Percentiles rank a stretch among this genome's conserved stretches.
phyloP scores from a whole-genome alignment of 305 asterid species.

The Plantago lanceolata region DNA sequence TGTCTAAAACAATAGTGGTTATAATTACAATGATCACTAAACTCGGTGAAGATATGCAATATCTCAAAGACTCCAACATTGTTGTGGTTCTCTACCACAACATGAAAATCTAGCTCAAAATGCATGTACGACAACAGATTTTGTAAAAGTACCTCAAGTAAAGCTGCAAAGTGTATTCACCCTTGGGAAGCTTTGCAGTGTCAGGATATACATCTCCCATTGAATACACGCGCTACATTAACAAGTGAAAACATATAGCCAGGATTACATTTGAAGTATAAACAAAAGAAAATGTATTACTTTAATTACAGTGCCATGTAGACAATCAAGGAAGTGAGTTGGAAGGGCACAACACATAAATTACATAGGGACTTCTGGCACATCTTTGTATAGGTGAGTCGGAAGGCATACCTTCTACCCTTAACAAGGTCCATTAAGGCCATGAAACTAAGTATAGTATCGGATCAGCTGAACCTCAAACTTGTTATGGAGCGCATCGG shows the following conservation, averaged over 20 bases:
- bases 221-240: slow-evolving; percentile 73
- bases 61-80: slow-evolving; percentile 22
- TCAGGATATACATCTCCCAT: slow-evolving; percentile 96
- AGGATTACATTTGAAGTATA: slow-evolving; percentile 5
- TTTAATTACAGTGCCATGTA: not conserved
- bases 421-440: not conserved
- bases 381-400: too few relatives aligned
- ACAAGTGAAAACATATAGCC: slow-evolving; percentile 22
- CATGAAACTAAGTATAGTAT: not conserved
- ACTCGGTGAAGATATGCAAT: slow-evolving; percentile 16
- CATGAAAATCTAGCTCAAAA: slow-evolving; percentile 11
- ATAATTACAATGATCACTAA: slow-evolving; percentile 13
- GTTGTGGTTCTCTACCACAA: slow-evolving; percentile 7
- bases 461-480: not conserved
- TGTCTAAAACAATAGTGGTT: slow-evolving; percentile 56
- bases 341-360: too few relatives aligned
- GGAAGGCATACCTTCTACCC: too few relatives aligned
- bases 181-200: slow-evolving; percentile 79
- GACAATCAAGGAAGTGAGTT: too few relatives aligned
- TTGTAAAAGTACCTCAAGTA: slow-evolving; percentile 54
- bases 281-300: not conserved
- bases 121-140: slow-evolving; percentile 6
- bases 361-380: too few relatives aligned
- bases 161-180: slow-evolving; percentile 81
- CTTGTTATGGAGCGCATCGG: not conserved